phyloP scores from a whole-genome alignment of 2,329 filamentous ascomycete species.

The Coniella lustricola region DNA sequence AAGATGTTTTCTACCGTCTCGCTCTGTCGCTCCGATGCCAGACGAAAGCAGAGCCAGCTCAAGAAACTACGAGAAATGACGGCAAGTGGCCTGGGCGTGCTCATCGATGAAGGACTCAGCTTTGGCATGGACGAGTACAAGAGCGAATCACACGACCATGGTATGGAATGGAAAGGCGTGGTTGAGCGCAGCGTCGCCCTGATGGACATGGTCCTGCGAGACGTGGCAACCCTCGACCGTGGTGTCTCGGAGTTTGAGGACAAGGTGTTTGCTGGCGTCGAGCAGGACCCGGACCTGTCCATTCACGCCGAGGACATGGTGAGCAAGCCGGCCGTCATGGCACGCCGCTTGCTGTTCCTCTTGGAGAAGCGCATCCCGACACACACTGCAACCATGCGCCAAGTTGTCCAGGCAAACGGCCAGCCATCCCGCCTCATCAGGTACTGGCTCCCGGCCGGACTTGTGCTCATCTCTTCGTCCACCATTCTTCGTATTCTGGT shows the following conservation, averaged over 20 bases:
- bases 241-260: slow-evolving; percentile 59
- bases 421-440: slow-evolving; percentile 68
- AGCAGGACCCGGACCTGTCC: slow-evolving; percentile 53
- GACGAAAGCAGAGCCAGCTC: slow-evolving; percentile 64
- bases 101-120: slow-evolving; percentile 78
- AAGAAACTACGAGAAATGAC: slow-evolving; percentile 70
- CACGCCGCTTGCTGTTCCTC: slow-evolving; percentile 60
- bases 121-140: slow-evolving; percentile 54
- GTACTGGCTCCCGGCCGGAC: slow-evolving; percentile 77
- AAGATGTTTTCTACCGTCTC: slow-evolving; percentile 73
- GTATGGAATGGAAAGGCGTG: slow-evolving; percentile 57
- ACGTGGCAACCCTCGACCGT: slow-evolving; percentile 58
- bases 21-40: slow-evolving; percentile 65
- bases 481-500: slow-evolving; percentile 76
- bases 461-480: slow-evolving; percentile 72
- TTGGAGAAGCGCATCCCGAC: slow-evolving; percentile 61
- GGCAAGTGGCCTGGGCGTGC: slow-evolving; percentile 76
- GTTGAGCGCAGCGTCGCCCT: slow-evolving; percentile 75
- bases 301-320: slow-evolving; percentile 41
- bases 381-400: slow-evolving; percentile 52
- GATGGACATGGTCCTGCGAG: slow-evolving; percentile 77
- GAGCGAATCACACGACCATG: slow-evolving; percentile 34
- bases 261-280: slow-evolving; percentile 55
- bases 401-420: slow-evolving; percentile 58
- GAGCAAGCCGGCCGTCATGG: slow-evolving; percentile 53